Conservation (phyloP, 768 basidiomycete species). For the Neoboletus magnificus region DNA sequence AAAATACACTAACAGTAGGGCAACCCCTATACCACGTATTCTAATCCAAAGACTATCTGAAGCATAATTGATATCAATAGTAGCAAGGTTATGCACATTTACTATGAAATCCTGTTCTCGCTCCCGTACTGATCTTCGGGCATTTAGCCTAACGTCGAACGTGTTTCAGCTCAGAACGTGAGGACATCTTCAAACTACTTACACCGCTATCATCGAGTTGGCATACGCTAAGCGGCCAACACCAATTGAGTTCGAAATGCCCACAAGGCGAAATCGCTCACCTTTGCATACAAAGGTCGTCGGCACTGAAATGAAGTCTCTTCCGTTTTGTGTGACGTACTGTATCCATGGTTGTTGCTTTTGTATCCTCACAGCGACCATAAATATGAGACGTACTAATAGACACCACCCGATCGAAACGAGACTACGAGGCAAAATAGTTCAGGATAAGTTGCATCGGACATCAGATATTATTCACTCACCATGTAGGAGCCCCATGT, state of each 20-base stretch:
- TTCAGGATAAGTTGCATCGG: neutral
- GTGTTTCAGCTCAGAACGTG: neutral
- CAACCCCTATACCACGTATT: too few species aligned
- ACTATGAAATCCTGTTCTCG: neutral
- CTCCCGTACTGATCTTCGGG: constrained; percentile 1
- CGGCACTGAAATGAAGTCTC: neutral
- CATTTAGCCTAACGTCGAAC: neutral
- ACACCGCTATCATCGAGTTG: constrained; percentile 14
- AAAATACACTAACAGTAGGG: too few species aligned
- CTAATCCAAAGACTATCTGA: constrained; percentile 6
- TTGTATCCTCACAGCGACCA: neutral
- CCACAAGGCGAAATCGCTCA: neutral
- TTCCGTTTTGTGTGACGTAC: neutral
- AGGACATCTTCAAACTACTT: neutral
- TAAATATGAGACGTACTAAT: neutral
- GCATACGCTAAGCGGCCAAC: neutral
- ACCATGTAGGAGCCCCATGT: constrained; percentile 14
- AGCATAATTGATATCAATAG: constrained; percentile 29
- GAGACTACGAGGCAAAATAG: neutral
- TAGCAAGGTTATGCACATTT: neutral
- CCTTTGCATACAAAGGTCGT: constrained; percentile 4
- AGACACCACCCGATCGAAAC: constrained; percentile 8
- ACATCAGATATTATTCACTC: neutral
- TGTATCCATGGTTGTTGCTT: neutral
- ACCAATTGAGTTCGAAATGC: neutral